A percentile compares a stretch with the other conserved stretches of the same genome.
Conservation (phyloP, 1,139 yeast genomes). For the Diutina catenulata region DNA sequence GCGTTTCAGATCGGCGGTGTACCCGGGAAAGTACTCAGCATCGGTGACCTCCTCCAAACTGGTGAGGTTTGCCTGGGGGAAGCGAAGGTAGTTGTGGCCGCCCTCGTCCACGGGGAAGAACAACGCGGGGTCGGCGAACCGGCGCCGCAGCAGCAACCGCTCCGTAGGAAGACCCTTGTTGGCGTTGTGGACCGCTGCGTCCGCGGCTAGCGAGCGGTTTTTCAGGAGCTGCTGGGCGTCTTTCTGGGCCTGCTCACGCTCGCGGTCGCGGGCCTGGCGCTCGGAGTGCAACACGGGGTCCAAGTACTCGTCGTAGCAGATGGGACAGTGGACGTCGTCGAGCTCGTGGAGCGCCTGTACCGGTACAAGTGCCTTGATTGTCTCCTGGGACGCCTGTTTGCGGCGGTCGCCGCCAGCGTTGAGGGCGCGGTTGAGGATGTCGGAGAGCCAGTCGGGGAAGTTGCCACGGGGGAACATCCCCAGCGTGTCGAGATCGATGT, state of each 20-base stretch:
- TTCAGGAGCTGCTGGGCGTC: not conserved
- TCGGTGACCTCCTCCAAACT: slow-evolving; percentile 14
- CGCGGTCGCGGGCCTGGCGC: not conserved
- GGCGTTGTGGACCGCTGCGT: not conserved
- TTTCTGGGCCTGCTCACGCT: not conserved
- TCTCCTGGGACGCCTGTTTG: slow-evolving; percentile 29
- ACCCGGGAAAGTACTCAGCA: slow-evolving; percentile 25
- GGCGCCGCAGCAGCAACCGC: slow-evolving; percentile 6
- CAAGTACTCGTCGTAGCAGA: slow-evolving; percentile 27
- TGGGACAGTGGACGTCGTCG: slow-evolving; percentile 25
- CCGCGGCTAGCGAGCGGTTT: not conserved
- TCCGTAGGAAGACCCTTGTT: slow-evolving; percentile 5
- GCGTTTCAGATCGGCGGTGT: too few species aligned
- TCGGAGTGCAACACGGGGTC: not conserved
- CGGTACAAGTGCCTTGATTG: slow-evolving; percentile 22
- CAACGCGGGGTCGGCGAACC: slow-evolving; percentile 26
- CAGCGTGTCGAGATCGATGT: slow-evolving; percentile 19
- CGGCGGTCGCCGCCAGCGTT: slow-evolving; percentile 17
- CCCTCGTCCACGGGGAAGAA: slow-evolving; percentile 28
- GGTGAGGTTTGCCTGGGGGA: slow-evolving; percentile 21
- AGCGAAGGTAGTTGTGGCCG: slow-evolving; percentile 19
- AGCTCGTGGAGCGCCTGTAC: slow-evolving; percentile 13
- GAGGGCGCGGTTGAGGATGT: slow-evolving; percentile 26
- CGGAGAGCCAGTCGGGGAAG: slow-evolving; percentile 29
- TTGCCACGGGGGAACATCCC: slow-evolving; percentile 11